Evolutionary conservation across 768 basidiomycete genomes (phyloP).

Genomic region (Suillus cothurnatus): DNA sequence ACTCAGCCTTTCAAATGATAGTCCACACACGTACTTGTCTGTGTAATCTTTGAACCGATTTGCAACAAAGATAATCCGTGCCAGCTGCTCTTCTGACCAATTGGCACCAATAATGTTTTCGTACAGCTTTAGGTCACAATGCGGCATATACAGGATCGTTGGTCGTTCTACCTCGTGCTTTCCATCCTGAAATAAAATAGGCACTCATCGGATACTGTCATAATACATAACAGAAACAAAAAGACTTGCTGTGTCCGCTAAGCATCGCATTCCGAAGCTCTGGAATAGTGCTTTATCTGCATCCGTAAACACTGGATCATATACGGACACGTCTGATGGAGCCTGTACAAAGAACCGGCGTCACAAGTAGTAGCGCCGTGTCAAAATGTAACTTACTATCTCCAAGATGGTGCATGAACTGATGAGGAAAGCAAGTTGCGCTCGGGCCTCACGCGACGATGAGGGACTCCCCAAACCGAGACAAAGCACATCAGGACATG

Average conservation of each 20-base stretch:
- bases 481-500: constrained; percentile 50
- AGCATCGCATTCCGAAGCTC: constrained; percentile 35
- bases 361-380: constrained; percentile 13
- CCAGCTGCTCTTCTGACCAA: constrained; percentile 51
- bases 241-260: constrained; percentile 52
- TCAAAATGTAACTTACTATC: constrained; percentile 53
- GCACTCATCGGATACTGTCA: constrained; percentile 14
- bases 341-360: constrained; percentile 39
- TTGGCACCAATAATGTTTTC: constrained; percentile 65
- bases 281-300: constrained; percentile 57
- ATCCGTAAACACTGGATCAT: constrained; percentile 75
- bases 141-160: constrained; percentile 78
- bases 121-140: constrained; percentile 74
- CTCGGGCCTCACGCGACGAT: constrained; percentile 58
- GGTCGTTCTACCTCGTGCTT: constrained; percentile 38
- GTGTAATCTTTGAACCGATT: constrained; percentile 69
- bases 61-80: constrained; percentile 57
- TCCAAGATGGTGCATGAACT: constrained; percentile 52
- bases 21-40: constrained; percentile 52
- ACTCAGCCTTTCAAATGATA: constrained; percentile 17
- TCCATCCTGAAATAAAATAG: constrained; percentile 31
- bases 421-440: constrained; percentile 69
- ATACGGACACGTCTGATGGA: constrained; percentile 50
- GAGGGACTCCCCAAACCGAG: constrained; percentile 78
- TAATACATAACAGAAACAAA: constrained; percentile 13